Conservation (phyloP, 106 monocot species). For the Narthecium ossifragum region DNA sequence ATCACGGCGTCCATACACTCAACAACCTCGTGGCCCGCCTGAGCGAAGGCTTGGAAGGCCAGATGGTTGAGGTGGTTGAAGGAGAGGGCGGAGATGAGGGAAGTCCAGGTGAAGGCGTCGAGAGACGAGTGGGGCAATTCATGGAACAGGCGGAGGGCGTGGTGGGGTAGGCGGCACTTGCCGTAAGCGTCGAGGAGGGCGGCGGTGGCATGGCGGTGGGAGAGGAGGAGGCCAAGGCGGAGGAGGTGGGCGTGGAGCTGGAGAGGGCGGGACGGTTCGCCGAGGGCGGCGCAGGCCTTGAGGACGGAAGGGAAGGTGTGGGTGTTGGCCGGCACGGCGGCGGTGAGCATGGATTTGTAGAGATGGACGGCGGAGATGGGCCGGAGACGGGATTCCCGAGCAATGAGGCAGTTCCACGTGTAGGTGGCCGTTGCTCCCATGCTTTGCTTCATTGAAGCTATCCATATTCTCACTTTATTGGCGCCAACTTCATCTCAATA, state of each 20-base stretch:
- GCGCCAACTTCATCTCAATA: no score
- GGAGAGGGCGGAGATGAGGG: slow-evolving; percentile 7
- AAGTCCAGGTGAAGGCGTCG: slow-evolving; percentile 12
- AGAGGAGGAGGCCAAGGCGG: slow-evolving; percentile 15
- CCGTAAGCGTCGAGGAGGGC: slow-evolving; percentile 17
- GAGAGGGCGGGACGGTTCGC: neutral
- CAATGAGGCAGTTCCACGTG: no score
- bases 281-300: slow-evolving; percentile 6
- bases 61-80: neutral
- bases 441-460: no score
- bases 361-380: no score
- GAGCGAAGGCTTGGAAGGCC: slow-evolving; percentile 5
- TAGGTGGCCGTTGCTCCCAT: no score
- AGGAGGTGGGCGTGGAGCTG: no score
- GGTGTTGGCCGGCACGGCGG: no score
- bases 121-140: slow-evolving; percentile 8
- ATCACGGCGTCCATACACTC: slow-evolving; percentile 4
- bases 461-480: no score
- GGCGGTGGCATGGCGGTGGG: slow-evolving; percentile 4
- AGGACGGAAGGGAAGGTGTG: slow-evolving; percentile 6
- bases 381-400: no score
- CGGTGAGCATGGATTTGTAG: no score
- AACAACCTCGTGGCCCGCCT: neutral
- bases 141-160: slow-evolving; percentile 12
- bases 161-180: neutral